Base-by-base conservation (phyloP, 345 rosid genomes). In the Euphorbia tirucalli region DNA sequence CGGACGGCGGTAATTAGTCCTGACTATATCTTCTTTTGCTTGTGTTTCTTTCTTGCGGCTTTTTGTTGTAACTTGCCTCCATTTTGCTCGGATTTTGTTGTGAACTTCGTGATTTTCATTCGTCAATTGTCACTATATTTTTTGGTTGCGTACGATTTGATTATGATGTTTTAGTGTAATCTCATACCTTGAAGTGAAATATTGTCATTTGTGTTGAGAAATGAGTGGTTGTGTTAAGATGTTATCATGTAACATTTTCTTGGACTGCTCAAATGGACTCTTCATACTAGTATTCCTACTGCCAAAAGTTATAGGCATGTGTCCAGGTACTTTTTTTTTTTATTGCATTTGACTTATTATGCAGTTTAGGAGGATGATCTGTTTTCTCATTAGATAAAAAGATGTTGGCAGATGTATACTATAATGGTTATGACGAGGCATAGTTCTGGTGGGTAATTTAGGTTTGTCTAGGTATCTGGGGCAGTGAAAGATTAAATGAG, bases 1-100 rank as follows among this genome's bases (percentile, higher is more conserved):
- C 75, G 79, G 70, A 79, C 67, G 59, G 82, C 79, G 75, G 79
- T 79, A 75, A 65, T 44, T 13, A 2, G 18, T 58, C 62, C 16
- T 31, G 8, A 5, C 2, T 18, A 28, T 58, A 28, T 11, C 28
- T 60, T 28, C 3, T 52, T 0, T 54, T 32, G 56, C 11, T 50
- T 50, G 9, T 50, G 21, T 7, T 56, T 35, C 5, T 6, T 8
- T 30, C 3, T 1, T 30, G 5, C 15, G 1, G 6, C 15, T 14
- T 1, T 37, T 18, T 18, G 28, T 9, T 65, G 31, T 2, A 11
- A 16, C n/a, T 11, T 3, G 2, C 0, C 59, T 1, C 14, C 0
- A 9, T 27, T 21, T 16, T 48, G 35, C 22, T 49, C 9, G 44
- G 3, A n/a, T 46, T 22, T 30, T 22, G 37, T 21, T 28, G 3